Conservation (phyloP, 169 alveolate species). For the Cryptosporidium parvum region DNA sequence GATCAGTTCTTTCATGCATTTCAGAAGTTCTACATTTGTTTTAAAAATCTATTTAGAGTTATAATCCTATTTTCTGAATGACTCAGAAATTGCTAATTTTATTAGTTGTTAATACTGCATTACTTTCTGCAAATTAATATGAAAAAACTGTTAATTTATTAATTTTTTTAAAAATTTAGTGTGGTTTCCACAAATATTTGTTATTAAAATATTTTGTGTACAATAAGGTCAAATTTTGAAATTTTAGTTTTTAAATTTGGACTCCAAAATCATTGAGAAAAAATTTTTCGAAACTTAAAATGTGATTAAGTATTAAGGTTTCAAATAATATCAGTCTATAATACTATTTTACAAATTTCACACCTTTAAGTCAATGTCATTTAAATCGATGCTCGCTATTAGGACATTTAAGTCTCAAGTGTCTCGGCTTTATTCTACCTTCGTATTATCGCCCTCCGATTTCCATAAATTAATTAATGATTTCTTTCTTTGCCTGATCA, state of each 20-base stretch:
- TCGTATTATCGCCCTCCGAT: constrained; percentile 42
- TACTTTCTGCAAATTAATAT: neutral
- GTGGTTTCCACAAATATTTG: constrained; percentile 1
- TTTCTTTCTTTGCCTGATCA: constrained; percentile 80
- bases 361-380: too few relatives aligned
- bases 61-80: neutral
- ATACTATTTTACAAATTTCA: too few relatives aligned
- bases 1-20: neutral
- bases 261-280: neutral
- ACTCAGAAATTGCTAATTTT: neutral
- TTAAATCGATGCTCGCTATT: neutral
- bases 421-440: constrained; percentile 7
- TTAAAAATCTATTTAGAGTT: neutral
- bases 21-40: neutral
- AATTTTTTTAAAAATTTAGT: neutral
- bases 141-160: neutral
- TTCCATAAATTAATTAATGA: constrained; percentile 72
- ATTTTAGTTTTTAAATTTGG: neutral
- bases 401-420: neutral
- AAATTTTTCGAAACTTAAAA: too few relatives aligned
- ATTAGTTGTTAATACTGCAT: neutral
- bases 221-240: neutral
- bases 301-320: neutral
- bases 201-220: neutral
- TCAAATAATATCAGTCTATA: neutral